Evolutionary conservation across 78 protist species (phyloP), one percentile per base, ranked within the genome.

Genomic region (Cyanophora paradoxa): DNA sequence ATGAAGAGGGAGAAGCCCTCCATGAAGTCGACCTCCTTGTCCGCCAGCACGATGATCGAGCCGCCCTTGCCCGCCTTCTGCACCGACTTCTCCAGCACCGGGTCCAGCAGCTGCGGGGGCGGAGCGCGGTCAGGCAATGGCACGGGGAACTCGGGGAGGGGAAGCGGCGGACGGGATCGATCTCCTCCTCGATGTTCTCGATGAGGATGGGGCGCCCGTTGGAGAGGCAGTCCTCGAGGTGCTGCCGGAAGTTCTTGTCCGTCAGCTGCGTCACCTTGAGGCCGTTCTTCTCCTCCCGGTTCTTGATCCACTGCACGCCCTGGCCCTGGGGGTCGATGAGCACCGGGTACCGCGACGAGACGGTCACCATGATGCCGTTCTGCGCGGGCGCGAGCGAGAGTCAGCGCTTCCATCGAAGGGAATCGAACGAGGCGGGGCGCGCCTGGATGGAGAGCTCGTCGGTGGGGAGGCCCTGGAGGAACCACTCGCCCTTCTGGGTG

Each of bases 321-420:
- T 93, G 94, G 14, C 86, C 87, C 71, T 93, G 96, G 3, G 96
- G 96, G 70, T 93, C 96, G 57, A 93, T 83, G 57, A 93, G 63
- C 22, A 93, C 89, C 37, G 96, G 94, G 59, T 46, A 89, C 68
- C 82, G 78, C 28, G 79, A 1, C 41, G 39, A 76, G 62, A 50
- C 26, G 6, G 88, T 78, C 48, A 82, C 83, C 71, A 93, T 75
- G 61, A 93, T 85, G 31, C 91, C 96, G 78, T 89, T 93, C 77
- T 93, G 52, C 52, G 52, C n/a, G n/a, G n/a, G n/a, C n/a, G n/a
- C n/a, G n/a, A n/a, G n/a, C n/a, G n/a, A n/a, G n/a, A n/a, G n/a
- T n/a, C n/a, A n/a, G n/a, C n/a, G n/a, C n/a, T n/a, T n/a, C n/a
- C n/a, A n/a, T n/a, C 52, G n/a, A 44, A 44, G 52, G 10, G 10